phyloP scores from a whole-genome alignment of 805 yeast species.

The Yarrowia sp. region DNA sequence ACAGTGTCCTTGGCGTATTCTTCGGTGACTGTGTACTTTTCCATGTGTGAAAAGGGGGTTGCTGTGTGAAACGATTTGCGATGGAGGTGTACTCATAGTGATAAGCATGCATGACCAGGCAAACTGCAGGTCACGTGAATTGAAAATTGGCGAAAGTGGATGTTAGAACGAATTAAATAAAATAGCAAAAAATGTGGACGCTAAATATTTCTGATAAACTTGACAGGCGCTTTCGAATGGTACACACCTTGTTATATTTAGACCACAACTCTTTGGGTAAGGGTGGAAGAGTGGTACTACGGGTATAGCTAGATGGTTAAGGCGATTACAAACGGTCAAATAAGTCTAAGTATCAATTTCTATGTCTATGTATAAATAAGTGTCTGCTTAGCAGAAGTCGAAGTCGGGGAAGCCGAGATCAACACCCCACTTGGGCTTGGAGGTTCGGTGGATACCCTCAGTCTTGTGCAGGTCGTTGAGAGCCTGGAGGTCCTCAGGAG shows the following conservation, averaged over 20 bases:
- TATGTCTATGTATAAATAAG: neutral
- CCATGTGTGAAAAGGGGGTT: neutral
- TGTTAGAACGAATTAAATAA: too few relatives aligned
- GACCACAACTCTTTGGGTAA: too few relatives aligned
- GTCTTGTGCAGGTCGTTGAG: neutral
- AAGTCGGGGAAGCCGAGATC: neutral
- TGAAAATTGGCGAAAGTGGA: too few relatives aligned
- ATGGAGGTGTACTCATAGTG: neutral
- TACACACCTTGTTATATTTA: too few relatives aligned
- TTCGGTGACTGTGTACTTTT: slow-evolving; percentile 12
- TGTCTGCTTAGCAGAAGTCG: neutral
- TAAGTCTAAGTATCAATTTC: too few relatives aligned
- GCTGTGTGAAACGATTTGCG: neutral
- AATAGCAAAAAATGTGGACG: too few relatives aligned
- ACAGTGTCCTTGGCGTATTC: slow-evolving; percentile 11
- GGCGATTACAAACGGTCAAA: too few relatives aligned
- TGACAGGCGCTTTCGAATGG: too few relatives aligned
- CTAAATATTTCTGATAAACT: too few relatives aligned
- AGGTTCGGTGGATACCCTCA: neutral
- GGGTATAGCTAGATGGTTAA: too few relatives aligned
- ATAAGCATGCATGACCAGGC: slow-evolving; percentile 25
- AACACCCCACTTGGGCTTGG: neutral
- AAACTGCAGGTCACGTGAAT: slow-evolving; percentile 4
- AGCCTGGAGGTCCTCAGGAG: neutral
- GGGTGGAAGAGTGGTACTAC: too few relatives aligned